Evolutionary conservation across 2,329 filamentous ascomycete genomes (phyloP).

Genomic region (Xylariaceae sp.): DNA sequence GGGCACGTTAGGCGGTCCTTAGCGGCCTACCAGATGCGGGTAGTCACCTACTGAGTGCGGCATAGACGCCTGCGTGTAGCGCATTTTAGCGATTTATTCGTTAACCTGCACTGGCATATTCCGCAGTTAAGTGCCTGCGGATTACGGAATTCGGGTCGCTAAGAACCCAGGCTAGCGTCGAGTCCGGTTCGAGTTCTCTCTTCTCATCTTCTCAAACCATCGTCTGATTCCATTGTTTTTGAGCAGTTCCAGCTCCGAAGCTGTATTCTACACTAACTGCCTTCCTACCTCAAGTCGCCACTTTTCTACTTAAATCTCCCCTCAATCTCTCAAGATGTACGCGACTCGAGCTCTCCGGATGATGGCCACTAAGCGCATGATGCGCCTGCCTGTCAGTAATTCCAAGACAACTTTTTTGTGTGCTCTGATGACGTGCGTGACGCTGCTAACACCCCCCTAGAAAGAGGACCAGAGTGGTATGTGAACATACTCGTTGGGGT

Average conservation of each 20-base stretch:
- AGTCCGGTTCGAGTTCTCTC: slow-evolving; percentile 11
- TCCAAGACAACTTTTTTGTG: slow-evolving; percentile 13
- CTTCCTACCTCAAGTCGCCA: slow-evolving; percentile 1
- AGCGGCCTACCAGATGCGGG: neutral
- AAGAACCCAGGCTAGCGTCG: slow-evolving; percentile 8
- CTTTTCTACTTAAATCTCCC: slow-evolving; percentile 20
- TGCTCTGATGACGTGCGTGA: slow-evolving; percentile 34
- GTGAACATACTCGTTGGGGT: slow-evolving; percentile 34
- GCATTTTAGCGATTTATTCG: no score
- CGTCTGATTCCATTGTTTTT: slow-evolving; percentile 6
- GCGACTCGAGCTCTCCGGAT: slow-evolving; percentile 61
- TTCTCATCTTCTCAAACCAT: slow-evolving; percentile 14
- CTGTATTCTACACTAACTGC: slow-evolving; percentile 8
- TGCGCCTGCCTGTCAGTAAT: slow-evolving; percentile 63
- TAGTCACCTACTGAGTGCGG: no score
- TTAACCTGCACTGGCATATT: no score
- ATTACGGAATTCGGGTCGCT: neutral
- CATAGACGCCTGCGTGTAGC: no score
- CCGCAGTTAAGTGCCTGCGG: neutral
- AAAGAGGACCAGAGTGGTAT: slow-evolving; percentile 64
- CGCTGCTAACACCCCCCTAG: slow-evolving; percentile 41
- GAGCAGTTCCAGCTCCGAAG: slow-evolving; percentile 3
- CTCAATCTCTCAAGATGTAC: slow-evolving; percentile 50
- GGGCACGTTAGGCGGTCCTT: neutral
- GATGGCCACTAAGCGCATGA: slow-evolving; percentile 61